These are phyloP conservation scores for Aspergillus steynii DNA, from an alignment of 495 filamentous ascomycete genomes.

Conservation along the genomic window DNA sequence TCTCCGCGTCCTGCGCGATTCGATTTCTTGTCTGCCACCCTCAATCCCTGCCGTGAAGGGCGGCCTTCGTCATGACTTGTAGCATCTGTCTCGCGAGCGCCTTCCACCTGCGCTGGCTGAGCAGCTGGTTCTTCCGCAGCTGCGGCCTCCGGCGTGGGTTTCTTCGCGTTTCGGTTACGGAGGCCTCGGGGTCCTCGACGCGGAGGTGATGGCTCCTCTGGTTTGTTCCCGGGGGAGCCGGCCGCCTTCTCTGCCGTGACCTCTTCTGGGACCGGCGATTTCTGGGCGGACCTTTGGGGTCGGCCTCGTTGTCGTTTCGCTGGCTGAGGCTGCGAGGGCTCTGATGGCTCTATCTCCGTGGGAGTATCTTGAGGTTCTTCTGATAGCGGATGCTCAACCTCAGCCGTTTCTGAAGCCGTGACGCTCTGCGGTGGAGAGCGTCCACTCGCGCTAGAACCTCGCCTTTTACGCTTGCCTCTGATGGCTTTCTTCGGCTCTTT, in stretches of 20 bases:
- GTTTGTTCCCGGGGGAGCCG: not conserved
- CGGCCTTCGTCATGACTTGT: conserved; percentile 1
- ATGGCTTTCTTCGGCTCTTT: not conserved
- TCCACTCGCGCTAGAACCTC: not conserved
- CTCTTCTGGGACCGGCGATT: conserved; percentile 14
- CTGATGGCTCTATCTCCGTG: not conserved
- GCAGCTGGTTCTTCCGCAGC: conserved; percentile 6
- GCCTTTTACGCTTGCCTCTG: not conserved
- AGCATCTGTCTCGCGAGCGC: conserved; percentile 3
- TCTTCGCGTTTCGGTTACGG: conserved; percentile 14
- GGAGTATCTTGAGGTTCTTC: conserved; percentile 8
- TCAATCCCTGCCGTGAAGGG: not conserved
- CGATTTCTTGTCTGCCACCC: not conserved
- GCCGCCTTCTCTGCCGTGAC: conserved; percentile 4
- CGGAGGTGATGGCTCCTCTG: not conserved
- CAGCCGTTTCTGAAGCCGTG: not conserved
- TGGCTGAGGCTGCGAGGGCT: conserved; percentile 8
- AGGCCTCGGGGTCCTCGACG: conserved; percentile 2
- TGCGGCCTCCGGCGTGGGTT: not conserved
- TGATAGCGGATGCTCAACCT: not conserved
- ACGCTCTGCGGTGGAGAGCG: not conserved
- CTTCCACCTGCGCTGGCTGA: conserved; percentile 4
- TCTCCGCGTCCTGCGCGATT: not conserved
- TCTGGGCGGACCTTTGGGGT: conserved; percentile 12
- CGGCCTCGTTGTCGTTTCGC: conserved; percentile 20